Evolutionary conservation across 768 basidiomycete species (phyloP), one percentile per base, ranked within the genome.

Genomic region (Termitomyces sp.): DNA sequence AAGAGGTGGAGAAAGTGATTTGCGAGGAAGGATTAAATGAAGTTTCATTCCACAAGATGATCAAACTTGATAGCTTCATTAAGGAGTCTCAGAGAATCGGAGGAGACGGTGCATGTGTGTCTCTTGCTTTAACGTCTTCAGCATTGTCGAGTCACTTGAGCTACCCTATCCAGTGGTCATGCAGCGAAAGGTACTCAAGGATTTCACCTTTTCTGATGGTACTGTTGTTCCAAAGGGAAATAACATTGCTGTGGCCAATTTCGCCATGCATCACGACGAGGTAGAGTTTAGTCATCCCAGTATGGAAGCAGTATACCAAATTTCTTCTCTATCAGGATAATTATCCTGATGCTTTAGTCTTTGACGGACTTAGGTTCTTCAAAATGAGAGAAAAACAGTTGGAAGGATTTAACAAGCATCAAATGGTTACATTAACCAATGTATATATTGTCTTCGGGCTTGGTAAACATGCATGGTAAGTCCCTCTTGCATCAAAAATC

Each of bases 1-100:
- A 75, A 58, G 79, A 83, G 60, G 67, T 78, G 10, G 49, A 56
- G 15, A 56, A 58, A 2, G 69, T 74, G 2, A 50, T 77, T n/a
- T 46, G 53, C 4, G 63, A 69, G 12, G 69, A 77, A 42, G 77
- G 71, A 17, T 77, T 74, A 66, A 63, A 65, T 0, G 71, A 73
- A 47, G 58, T 64, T 8, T 62, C 68, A 1, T 58, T 77, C n/a
- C 61, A 62, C 5, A 72, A 73, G 47, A 70, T 79, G 69, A 64
- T 69, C 51, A 72, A 73, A 56, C 48, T 77, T n/a, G 77, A 78
- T 53, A 79, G 77, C 53, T 77, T 78, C 58, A 54, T 78, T 22
- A 70, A 72, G 34, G 78, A 79, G 51, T 72, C 70, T 2, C 63
- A 65, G 35, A 66, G 74, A 5, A 51, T 64, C 26, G 65, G 62